A percentile compares a stretch with the other conserved stretches of the same genome.
Conservation (phyloP, 768 basidiomycete species). For the Agaricus blazei region DNA sequence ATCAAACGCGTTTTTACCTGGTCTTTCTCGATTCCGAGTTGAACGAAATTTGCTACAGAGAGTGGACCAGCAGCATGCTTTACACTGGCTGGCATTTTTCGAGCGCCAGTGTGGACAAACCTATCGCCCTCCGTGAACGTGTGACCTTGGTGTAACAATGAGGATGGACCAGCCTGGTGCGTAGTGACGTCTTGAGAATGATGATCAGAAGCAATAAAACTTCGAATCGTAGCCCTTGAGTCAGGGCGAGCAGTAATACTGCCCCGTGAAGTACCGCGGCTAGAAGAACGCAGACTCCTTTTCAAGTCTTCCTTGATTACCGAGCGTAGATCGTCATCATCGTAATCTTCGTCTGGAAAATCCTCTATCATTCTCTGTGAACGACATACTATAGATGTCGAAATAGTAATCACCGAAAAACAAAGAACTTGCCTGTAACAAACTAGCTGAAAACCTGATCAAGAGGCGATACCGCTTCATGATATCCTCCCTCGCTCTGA, state of each 20-base stretch:
- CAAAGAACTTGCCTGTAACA: slow-evolving; percentile 15
- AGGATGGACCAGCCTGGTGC: too few species aligned
- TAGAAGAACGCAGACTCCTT: not conserved
- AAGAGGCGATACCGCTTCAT: slow-evolving; percentile 30
- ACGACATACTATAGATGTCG: not conserved
- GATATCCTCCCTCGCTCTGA: slow-evolving; percentile 27
- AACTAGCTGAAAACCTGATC: slow-evolving; percentile 33
- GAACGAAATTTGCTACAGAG: not conserved
- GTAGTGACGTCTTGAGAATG: not conserved
- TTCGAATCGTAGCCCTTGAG: not conserved
- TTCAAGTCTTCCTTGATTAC: not conserved
- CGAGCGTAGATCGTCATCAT: not conserved
- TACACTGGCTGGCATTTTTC: not conserved
- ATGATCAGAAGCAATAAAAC: not conserved
- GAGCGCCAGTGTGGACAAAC: not conserved
- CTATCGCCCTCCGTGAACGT: not conserved
- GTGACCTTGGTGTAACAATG: too few species aligned
- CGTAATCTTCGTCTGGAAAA: slow-evolving; percentile 1
- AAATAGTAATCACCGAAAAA: not conserved
- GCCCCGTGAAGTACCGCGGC: not conserved
- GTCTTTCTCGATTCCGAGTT: not conserved
- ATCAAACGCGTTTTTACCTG: not conserved
- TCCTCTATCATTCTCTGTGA: not conserved
- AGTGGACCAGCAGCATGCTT: not conserved
- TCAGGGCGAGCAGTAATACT: slow-evolving; percentile 3